Evolutionary conservation across 805 yeast genomes (phyloP).

Genomic region (Metschnikowia dekortorum): DNA sequence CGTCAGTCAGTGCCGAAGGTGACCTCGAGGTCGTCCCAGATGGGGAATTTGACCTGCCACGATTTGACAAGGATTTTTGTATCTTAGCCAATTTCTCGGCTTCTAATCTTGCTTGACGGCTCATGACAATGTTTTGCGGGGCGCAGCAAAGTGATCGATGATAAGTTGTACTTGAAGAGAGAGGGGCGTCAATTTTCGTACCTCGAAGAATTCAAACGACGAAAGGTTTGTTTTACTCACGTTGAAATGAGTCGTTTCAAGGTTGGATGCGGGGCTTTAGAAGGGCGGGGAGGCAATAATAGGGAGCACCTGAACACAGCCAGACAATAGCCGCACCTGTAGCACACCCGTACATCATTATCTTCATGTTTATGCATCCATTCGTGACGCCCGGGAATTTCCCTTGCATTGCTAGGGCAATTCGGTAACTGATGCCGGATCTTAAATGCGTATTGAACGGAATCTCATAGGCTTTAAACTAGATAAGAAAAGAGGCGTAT

Average conservation of each 20-base stretch:
- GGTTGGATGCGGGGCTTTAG: background rate
- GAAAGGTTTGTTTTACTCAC: background rate
- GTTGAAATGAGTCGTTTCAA: background rate
- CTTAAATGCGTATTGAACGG: too few relatives aligned
- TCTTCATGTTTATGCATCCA: background rate
- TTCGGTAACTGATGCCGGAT: background rate
- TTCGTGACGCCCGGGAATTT: background rate
- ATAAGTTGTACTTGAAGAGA: background rate
- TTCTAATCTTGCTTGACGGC: conserved; percentile 35
- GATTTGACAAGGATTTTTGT: conserved; percentile 31
- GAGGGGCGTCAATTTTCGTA: too few relatives aligned
- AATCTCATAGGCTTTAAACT: too few relatives aligned
- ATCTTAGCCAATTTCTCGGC: conserved; percentile 40
- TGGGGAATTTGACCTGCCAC: conserved; percentile 39
- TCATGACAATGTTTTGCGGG: conserved; percentile 21
- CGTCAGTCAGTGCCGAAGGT: conserved; percentile 34
- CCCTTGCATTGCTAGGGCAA: background rate
- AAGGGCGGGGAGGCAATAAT: background rate
- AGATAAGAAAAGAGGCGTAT: too few relatives aligned
- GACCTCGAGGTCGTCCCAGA: conserved; percentile 29
- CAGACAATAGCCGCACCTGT: background rate
- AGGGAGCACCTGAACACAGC: conserved; percentile 3
- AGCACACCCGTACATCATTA: background rate
- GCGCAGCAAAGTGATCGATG: background rate
- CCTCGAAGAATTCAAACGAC: background rate